These are phyloP conservation scores for Penicillium cosmopolitanum DNA, from an alignment of 495 filamentous ascomycete genomes.

Conservation along the genomic window DNA sequence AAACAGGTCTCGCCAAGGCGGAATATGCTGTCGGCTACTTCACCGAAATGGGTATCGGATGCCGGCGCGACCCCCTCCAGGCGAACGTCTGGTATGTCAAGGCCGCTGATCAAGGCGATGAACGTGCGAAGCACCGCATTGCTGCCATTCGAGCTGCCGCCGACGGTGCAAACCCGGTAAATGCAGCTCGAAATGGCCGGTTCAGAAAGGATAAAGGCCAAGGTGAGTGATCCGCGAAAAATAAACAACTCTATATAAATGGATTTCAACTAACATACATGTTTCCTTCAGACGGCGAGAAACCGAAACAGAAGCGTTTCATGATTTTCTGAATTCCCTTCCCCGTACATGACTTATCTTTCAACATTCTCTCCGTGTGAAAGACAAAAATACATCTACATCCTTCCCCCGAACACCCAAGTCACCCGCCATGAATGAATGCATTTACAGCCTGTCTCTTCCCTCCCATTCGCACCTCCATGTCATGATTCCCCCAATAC, in stretches of 20 bases:
- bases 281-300: constrained; percentile 20
- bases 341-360: neutral
- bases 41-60: constrained; percentile 97
- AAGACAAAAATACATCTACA: too few relatives aligned
- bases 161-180: constrained; percentile 63
- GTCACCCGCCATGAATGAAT: neutral
- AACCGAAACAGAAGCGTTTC: constrained; percentile 38
- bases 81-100: constrained; percentile 99
- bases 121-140: constrained; percentile 82
- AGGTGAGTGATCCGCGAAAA: constrained; percentile 12
- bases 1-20: constrained; percentile 81
- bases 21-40: constrained; percentile 97
- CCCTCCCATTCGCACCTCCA: neutral
- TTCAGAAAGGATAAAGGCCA: constrained; percentile 20
- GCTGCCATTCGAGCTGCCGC: constrained; percentile 85
- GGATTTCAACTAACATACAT: neutral
- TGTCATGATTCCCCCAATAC: neutral
- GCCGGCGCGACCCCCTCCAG: constrained; percentile 87
- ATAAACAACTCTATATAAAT: neutral
- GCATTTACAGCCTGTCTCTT: neutral
- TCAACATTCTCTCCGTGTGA: neutral
- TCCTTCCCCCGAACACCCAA: neutral
- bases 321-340: constrained; percentile 32
- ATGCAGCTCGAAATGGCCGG: constrained; percentile 22
- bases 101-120: constrained; percentile 90